Evolutionary conservation across 2,329 filamentous ascomycete species (phyloP).

Genomic region (Chaetomiaceae sp.): DNA sequence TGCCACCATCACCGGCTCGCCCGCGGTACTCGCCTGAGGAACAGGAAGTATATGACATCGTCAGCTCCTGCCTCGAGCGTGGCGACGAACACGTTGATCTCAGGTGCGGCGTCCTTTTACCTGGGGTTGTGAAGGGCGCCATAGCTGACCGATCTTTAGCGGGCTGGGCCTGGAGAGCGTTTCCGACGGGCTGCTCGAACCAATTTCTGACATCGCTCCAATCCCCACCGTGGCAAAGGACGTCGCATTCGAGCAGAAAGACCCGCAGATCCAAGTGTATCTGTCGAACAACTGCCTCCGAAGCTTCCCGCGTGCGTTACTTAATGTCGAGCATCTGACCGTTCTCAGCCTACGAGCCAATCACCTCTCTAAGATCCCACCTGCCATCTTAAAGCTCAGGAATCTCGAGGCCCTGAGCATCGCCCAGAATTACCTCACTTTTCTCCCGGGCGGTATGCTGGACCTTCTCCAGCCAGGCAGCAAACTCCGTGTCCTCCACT

Average conservation of each 20-base stretch:
- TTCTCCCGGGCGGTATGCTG: slow-evolving; percentile 60
- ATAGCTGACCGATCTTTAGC: slow-evolving; percentile 27
- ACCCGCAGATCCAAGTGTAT: slow-evolving; percentile 58
- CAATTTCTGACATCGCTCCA: slow-evolving; percentile 50
- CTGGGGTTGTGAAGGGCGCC: not conserved
- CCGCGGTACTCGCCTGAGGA: slow-evolving; percentile 34
- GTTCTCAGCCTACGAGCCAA: slow-evolving; percentile 65
- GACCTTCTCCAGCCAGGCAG: slow-evolving; percentile 45
- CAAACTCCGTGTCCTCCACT: slow-evolving; percentile 48
- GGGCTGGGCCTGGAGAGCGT: slow-evolving; percentile 48
- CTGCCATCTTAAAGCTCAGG: slow-evolving; percentile 52
- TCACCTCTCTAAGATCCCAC: slow-evolving; percentile 55
- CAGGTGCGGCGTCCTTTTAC: slow-evolving; percentile 43
- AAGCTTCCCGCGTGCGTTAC: slow-evolving; percentile 55
- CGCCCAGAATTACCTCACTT: slow-evolving; percentile 57
- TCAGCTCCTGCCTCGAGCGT: slow-evolving; percentile 52
- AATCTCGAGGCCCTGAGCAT: slow-evolving; percentile 62
- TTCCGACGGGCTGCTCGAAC: slow-evolving; percentile 53
- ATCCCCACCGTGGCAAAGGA: slow-evolving; percentile 52
- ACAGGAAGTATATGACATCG: slow-evolving; percentile 40
- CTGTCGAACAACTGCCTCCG: slow-evolving; percentile 56
- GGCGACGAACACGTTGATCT: slow-evolving; percentile 59
- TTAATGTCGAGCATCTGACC: slow-evolving; percentile 57
- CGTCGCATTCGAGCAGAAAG: slow-evolving; percentile 56
- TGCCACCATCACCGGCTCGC: slow-evolving; percentile 11